Evolutionary conservation across 257 asterid species (phyloP), one percentile per base, ranked within the genome.

Genomic region (Ocimum tenuiflorum): DNA sequence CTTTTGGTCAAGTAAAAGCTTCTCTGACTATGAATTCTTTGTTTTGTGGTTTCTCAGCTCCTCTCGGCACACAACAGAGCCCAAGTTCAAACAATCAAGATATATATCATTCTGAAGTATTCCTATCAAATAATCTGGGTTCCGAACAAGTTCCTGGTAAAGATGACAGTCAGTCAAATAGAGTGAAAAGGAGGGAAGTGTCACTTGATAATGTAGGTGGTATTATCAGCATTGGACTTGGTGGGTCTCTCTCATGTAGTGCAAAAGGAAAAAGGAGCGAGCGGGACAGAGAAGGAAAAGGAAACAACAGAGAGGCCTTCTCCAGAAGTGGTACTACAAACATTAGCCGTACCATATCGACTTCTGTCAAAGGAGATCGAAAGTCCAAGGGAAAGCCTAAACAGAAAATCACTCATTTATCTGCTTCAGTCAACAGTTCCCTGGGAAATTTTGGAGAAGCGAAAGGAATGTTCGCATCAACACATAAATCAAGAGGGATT

Each of bases 261-360:
- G 83, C 91, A 19, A 91, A 86, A 78, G 97, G 96, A 38, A 91
- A 88, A 76, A 79, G 97, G 82, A 91, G 96, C 56, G 97, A 82
- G 76, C 83, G 95, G 72, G 86, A 81, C 47, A 78, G 87, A 65
- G 97, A 86, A 70, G 96, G 98, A 58, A 88, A 88, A 74, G 96
- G 96, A 46, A 81, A 71, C 72, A 78, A 69, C 69, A 80, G 88
- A 74, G 94, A 82, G 74, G 76, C 64, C 52, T 36, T 80, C 73
- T 83, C 91, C 60, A 85, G 88, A 85, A 82, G 68, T 27, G 92
- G 88, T 78, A 84, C 86, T 36, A 47, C 89, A 46, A 88, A 91
- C 82, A 71, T 65, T 45, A 78, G 95, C 24, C 83, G 95, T 35
- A 76, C 85, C 36, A 57, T 78, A 5, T 75, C 86, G 9, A 68